A percentile compares a stretch with the other conserved stretches of the same genome.
Evolutionary conservation across 2,329 filamentous ascomycete species (phyloP).

Genomic region (Colletotrichum horii): DNA sequence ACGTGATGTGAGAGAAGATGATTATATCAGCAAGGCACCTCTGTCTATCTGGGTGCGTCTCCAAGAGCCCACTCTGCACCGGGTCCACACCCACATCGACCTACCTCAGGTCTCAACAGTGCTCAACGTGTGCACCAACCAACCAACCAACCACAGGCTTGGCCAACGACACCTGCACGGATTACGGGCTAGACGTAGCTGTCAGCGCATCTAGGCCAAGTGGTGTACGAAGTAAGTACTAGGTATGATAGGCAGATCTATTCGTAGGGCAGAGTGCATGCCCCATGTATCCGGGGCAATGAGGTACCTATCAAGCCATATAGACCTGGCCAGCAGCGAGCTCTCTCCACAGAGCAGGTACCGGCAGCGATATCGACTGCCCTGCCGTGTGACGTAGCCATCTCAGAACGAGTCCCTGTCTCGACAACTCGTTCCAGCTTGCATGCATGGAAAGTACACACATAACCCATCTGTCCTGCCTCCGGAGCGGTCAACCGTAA

Average conservation of each 20-base stretch:
- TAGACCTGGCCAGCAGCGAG: neutral
- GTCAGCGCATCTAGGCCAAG: neutral
- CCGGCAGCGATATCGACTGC: neutral
- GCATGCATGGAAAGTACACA: neutral
- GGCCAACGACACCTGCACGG: slow-evolving; percentile 1
- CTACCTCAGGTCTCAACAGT: neutral
- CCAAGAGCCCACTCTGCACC: neutral
- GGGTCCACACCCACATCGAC: neutral
- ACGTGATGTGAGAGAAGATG: neutral
- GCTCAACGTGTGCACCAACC: neutral
- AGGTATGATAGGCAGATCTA: neutral
- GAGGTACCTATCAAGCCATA: neutral
- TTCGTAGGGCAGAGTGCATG: neutral
- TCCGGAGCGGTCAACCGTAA: neutral
- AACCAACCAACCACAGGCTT: slow-evolving; percentile 9
- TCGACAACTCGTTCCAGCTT: neutral
- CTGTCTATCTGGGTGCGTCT: too few relatives aligned
- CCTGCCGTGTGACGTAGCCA: slow-evolving; percentile 5
- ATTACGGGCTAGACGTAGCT: neutral
- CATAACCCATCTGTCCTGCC: neutral
- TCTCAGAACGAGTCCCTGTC: neutral
- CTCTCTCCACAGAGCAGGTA: neutral
- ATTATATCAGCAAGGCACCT: neutral
- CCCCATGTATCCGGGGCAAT: neutral
- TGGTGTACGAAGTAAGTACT: neutral